Base-by-base conservation (phyloP, 2,329 filamentous ascomycete genomes). In the Diplodia mutila region DNA sequence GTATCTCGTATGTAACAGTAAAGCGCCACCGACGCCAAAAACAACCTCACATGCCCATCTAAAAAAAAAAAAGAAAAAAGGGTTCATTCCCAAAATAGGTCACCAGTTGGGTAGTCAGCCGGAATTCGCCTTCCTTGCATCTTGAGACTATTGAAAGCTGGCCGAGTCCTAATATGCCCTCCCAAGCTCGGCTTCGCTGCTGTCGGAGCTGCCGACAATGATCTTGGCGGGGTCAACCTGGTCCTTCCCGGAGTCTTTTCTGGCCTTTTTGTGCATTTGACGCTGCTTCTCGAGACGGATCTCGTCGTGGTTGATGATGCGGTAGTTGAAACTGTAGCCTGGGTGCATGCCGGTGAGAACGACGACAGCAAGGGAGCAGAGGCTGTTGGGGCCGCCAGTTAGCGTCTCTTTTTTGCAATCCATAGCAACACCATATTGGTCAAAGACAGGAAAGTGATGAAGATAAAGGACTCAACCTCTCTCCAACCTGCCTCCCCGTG, bases 271-370 rank as follows among this genome's bases (percentile, higher is more conserved):
- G 12, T 14, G 21, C 23, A 16, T 18, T 25, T 25, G 21, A 11
- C 23, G 55, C 39, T 46, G 37, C 8, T 48, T 48, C 59, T 51
- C 46, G 5, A 49, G 27, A 8, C 23, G 27, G 42, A 63, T 42
- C 42, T 63, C 37, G 12, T 66, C 64, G 18, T 25, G 27, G 25
- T 66, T 66, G 29, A 66, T 14, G 52, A 37, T 34, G 39, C 52
- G 52, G 52, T 66, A 66, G 39, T 67, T 53, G 65, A 67, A 52
- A 23, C 54, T 61, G 34, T 21, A 25, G 16, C 65, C 65, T 1
- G 85, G 85, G 71, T 86, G 84, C 57, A 84, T 79, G 2, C 78
- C 69, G 0, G 83, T 86, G 67, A 86, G 73, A 0, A 72, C 75
- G 4, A 81, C 67, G 16, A 79, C 77, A 2, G 84, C 80, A 18